Base-by-base conservation (phyloP, 2,329 filamentous ascomycete genomes). In the Alternaria consortialis region DNA sequence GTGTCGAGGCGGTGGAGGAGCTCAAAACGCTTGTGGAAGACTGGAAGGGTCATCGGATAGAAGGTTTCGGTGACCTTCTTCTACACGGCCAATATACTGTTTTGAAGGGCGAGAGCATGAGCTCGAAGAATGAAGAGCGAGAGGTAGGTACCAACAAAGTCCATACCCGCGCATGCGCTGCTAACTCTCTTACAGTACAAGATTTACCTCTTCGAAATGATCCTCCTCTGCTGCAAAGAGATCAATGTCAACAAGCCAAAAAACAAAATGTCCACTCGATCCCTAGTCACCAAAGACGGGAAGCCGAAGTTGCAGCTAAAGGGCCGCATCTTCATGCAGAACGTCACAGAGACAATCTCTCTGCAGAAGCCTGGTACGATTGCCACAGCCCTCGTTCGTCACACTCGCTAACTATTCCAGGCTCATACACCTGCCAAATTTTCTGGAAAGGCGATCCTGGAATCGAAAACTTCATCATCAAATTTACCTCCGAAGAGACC, bases 391-490 rank as follows among this genome's bases (percentile, higher is more conserved):
- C 37, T 7, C 37, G 32, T 23, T 37, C 2, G 34, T 12, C 2
- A 31, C 5, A 20, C 6, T 8, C 12, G 12, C 57, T 70, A 46
- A 68, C 37, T 15, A 27, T 3, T 7, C 20, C 71, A 95, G 93
- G 93, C 48, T 94, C 92, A 11, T 97, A 98, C 76, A 94, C 92
- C 2, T 92, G 97, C 62, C 94, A 98, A 76, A 98, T 99, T 57
- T 97, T 94, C 85, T 99, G 95, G 95, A 98, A 95, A 80, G 94
- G 94, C 34, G 94, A 98, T 67, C 93, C 94, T 0, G 93, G 92
- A 4, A 93, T 97, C 32, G 94, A 99, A 76, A 97, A 96, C 74
- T 98, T 99, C 78, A 90, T 94, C 71, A 97, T 99, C 75, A 92
- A 92, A 68, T 98, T 97, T 78, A 86, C 88, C 52, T 95, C 94